Base-by-base conservation (phyloP, 768 basidiomycete species). In the Macrolepiota fuliginosa region DNA sequence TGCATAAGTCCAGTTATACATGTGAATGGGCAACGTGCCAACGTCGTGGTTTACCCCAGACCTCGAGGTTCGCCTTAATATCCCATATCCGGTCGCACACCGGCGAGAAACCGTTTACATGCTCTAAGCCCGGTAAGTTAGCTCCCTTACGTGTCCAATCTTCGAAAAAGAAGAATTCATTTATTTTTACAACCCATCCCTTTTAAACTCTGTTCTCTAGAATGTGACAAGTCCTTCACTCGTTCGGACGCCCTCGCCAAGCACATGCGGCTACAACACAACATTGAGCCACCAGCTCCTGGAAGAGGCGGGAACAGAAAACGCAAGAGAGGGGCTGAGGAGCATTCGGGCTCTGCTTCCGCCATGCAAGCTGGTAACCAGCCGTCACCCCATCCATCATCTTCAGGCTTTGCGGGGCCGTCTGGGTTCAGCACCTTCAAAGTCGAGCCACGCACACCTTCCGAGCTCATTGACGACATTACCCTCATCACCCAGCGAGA, bases 161-260 rank as follows among this genome's bases (percentile, higher is more conserved):
- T 56, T 59, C 55, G 52, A 59, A 57, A 47, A 56, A 56, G 42
- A 49, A 49, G 35, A 19, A n/a, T 47, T 62, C 56, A 54, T 57
- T 58, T 58, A 62, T 62, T 58, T 24, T 32, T 56, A 49, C 52
- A 24, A 39, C 29, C 47, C 56, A 39, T 25, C 54, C 46, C 45
- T 60, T 64, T 60, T 61, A 61, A 46, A 56, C 63, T 58, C 56
- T 9, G 50, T 36, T 62, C 37, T 55, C 15, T 58, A 96, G 95
- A 95, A 77, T 98, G 96, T 71, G 92, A 93, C 79, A 95, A 94
- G 68, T 90, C 92, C 0, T 98, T 98, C 74, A 95, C 94, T 9
- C 93, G 95, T 46, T 94, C 94, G 1, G 95, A 97, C 74, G 94
- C 95, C 9, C 85, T 96, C 19, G 88, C 88, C 22, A 96, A 96